Base-by-base conservation (phyloP, 164 flowering plant species). In the Tetracentron sinense region DNA sequence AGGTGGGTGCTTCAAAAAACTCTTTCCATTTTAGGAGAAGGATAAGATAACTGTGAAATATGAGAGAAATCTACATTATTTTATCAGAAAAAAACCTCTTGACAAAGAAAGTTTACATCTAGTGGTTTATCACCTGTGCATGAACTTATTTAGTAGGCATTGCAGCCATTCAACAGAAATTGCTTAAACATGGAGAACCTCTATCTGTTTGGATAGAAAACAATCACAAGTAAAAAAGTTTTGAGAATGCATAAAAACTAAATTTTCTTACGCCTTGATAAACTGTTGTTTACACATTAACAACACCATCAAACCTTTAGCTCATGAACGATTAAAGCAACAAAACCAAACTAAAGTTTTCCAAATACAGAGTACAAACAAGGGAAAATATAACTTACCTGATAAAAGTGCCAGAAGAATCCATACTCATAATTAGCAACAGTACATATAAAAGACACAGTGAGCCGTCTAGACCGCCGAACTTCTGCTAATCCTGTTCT, bases 351-450 rank as follows among this genome's bases (percentile, higher is more conserved):
- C n/a, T n/a, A n/a, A 2, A 26, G 14, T 38, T 17, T 12, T 12
- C 33, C 46, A 26, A 6, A 42, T 26, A 50, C 47, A 19, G n/a
- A 59, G 29, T n/a, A 51, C 30, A 47, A 42, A 42, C 29, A 57
- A 51, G 30, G 44, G 16, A 31, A 19, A 26, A 14, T n/a, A 25
- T 23, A 51, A 75, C 85, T 76, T 81, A 67, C 94, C 94, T 88
- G 94, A 76, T 86, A 88, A 58, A 90, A 90, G 79, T 90, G 89
- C 95, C 97, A 90, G 67, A 68, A 90, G 70, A 90, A 90, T 60
- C 95, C 97, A 77, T 90, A 88, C 77, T 90, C 97, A 60, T 88
- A 90, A 68, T 90, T 90, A 60, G 97, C 97, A 49, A 88, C 97
- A 60, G 95, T 88, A 65, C 97, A 90, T 54, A 90, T 69, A 63